phyloP scores from a whole-genome alignment of 495 filamentous ascomycete genomes.

The Aspergillus panamensis region DNA sequence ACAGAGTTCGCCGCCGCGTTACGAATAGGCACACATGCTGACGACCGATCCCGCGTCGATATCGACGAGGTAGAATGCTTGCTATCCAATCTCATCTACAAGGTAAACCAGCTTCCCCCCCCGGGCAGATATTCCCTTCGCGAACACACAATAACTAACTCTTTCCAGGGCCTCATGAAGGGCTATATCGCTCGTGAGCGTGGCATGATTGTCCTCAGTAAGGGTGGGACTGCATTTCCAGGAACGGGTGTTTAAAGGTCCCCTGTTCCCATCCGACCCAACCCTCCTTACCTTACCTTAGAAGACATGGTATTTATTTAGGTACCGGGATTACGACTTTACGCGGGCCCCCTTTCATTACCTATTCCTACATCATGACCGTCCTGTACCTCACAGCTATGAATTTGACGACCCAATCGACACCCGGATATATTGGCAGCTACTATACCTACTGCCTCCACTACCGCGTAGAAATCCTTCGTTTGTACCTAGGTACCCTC shows the following conservation, averaged over 20 bases:
- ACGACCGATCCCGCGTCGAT: slow-evolving; percentile 64
- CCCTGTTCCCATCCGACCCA: no score
- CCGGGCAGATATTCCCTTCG: background rate
- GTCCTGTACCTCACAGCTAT: no score
- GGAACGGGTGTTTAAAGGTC: slow-evolving; percentile 78
- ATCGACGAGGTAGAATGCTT: slow-evolving; percentile 94
- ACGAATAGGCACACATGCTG: slow-evolving; percentile 47
- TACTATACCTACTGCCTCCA: no score
- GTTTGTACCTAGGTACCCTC: no score
- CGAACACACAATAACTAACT: background rate
- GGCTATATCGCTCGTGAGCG: slow-evolving; percentile 92
- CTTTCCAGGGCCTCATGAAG: slow-evolving; percentile 79
- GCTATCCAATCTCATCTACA: slow-evolving; percentile 93
- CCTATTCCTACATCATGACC: no score
- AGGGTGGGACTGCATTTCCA: slow-evolving; percentile 78
- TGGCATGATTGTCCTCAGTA: slow-evolving; percentile 85
- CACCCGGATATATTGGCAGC: no score
- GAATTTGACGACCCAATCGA: no score
- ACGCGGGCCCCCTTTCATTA: no score
- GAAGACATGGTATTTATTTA: no score
- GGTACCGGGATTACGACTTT: no score
- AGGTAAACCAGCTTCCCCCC: slow-evolving; percentile 49
- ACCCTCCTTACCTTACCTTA: no score
- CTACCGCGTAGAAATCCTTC: no score
- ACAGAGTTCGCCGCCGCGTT: slow-evolving; percentile 71